Evolutionary conservation across 2,329 filamentous ascomycete species (phyloP).

Genomic region (Colletotrichum chrysophilum): DNA sequence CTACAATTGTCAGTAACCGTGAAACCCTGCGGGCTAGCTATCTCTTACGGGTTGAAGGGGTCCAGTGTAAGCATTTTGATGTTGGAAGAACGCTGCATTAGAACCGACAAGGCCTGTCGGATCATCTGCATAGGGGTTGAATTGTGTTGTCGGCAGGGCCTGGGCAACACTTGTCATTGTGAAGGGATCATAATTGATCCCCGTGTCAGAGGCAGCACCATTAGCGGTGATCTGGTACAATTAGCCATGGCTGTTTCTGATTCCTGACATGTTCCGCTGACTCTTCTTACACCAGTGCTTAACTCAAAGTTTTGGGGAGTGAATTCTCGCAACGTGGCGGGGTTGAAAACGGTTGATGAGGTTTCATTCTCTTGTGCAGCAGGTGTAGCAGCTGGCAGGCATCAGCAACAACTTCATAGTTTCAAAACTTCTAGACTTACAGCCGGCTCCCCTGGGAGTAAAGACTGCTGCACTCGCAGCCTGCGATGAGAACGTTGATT

Average conservation of each 20-base stretch:
- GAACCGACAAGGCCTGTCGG: constrained; percentile 60
- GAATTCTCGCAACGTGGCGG: constrained; percentile 63
- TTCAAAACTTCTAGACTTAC: constrained; percentile 30
- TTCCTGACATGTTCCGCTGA: not conserved
- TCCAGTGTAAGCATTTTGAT: constrained; percentile 56
- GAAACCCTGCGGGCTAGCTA: not conserved
- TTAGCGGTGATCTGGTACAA: constrained; percentile 45
- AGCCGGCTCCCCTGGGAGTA: constrained; percentile 69
- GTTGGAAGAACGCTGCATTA: constrained; percentile 70
- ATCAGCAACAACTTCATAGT: not conserved
- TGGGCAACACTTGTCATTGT: constrained; percentile 62
- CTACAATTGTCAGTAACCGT: constrained; percentile 41
- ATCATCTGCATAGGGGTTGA: constrained; percentile 82
- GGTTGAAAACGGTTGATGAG: constrained; percentile 55
- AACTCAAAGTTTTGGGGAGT: constrained; percentile 62
- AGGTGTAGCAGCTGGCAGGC: constrained; percentile 11
- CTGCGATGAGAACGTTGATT: constrained; percentile 84
- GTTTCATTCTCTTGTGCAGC: constrained; percentile 41
- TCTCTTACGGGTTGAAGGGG: constrained; percentile 64
- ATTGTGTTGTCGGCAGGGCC: constrained; percentile 55
- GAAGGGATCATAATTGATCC: constrained; percentile 68
- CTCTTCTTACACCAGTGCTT: constrained; percentile 48
- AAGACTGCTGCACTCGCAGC: constrained; percentile 89
- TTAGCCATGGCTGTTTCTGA: not conserved
- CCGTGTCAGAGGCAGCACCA: constrained; percentile 53